Conservation (phyloP, 371 early-diverging fungal species). For the Mortierella sp. region DNA sequence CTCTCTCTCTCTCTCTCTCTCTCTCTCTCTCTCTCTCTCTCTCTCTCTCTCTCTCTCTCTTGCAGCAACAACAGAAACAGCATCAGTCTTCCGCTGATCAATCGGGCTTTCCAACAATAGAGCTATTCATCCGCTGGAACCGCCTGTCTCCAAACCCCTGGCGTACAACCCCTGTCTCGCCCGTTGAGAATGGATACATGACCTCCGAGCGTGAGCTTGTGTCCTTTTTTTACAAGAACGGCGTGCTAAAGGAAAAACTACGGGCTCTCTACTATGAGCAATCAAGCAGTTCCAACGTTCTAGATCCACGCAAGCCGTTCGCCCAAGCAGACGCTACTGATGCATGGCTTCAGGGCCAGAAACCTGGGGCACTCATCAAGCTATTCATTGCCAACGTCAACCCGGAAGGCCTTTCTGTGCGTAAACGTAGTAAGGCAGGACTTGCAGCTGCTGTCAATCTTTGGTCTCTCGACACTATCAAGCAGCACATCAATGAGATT, state of each 20-base stretch:
- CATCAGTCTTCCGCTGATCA: no score
- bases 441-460: slow-evolving; percentile 11
- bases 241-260: not conserved
- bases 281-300: not conserved
- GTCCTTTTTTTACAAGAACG: slow-evolving; percentile 11
- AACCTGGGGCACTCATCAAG: not conserved
- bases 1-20: no score
- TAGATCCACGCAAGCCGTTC: not conserved
- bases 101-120: slow-evolving; percentile 17
- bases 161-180: slow-evolving; percentile 13
- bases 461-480: slow-evolving; percentile 1
- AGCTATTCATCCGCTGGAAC: slow-evolving; percentile 15
- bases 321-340: not conserved
- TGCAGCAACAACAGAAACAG: no score
- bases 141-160: not conserved
- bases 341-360: not conserved
- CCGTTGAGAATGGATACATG: slow-evolving; percentile 12
- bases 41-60: no score
- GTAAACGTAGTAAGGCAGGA: not conserved
- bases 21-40: no score
- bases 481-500: slow-evolving; percentile 13
- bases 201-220: slow-evolving; percentile 12
- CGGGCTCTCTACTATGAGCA: no score
- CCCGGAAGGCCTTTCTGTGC: no score
- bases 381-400: slow-evolving; percentile 7